Conservation (phyloP, 257 asterid species). For the Anisodus tanguticus region DNA sequence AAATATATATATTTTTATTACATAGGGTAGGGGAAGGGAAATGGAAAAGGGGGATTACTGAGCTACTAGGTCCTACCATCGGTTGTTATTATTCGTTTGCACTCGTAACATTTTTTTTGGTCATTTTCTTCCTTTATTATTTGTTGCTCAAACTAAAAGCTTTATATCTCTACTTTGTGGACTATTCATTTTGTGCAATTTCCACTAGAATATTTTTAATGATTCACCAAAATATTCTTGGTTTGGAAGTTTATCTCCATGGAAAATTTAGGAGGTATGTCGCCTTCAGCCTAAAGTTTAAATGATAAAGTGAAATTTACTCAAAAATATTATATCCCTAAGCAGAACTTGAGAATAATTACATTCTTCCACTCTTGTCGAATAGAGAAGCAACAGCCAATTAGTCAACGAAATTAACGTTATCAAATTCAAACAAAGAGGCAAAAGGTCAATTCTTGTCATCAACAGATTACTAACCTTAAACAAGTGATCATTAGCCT, state of each 20-base stretch:
- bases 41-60: too few species aligned
- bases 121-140: too few species aligned
- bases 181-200: background rate
- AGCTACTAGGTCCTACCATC: too few species aligned
- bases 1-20: too few species aligned
- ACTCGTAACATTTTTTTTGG: too few species aligned
- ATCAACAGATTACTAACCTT: constrained; percentile 34
- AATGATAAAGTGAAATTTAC: background rate
- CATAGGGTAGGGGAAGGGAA: too few species aligned
- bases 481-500: constrained; percentile 37
- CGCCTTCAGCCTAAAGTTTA: background rate
- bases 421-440: constrained; percentile 33
- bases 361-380: background rate
- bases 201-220: background rate
- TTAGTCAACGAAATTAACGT: background rate
- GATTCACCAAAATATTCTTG: background rate
- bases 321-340: background rate
- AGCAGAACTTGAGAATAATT: background rate
- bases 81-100: too few species aligned
- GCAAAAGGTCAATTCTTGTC: constrained; percentile 41
- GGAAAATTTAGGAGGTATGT: background rate
- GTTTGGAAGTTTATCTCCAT: background rate
- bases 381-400: background rate
- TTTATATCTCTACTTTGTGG: background rate
- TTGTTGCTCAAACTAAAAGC: background rate